Base-by-base conservation (phyloP, 2,329 filamentous ascomycete genomes). In the Xylogone sp. region DNA sequence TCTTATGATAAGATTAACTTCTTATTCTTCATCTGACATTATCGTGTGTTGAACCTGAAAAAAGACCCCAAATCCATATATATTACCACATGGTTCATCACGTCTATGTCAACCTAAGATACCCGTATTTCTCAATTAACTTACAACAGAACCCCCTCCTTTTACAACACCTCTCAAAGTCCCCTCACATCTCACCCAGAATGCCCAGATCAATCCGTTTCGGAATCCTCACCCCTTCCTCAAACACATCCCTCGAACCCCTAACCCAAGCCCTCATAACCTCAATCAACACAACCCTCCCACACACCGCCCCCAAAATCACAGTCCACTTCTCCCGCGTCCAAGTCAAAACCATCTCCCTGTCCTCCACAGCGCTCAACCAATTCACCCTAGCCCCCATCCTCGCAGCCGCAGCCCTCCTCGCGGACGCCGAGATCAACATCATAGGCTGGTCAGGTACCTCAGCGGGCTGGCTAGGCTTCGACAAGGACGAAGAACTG, bases 251-350 rank as follows among this genome's bases (percentile, higher is more conserved):
- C 2, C 65, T 75, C 18, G 73, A 75, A 57, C 71, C 71, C 9
- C 63, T 75, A 13, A 72, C 71, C 6, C 62, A 62, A 21, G 62
- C 64, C 29, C 67, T 75, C 45, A 51, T 74, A 45, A 55, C 45
- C 16, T 39, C 34, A 16, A 45, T 61, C 51, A 61, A 59, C 48
- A 39, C 62, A 16, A 56, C 57, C 16, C 60, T 71, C 16, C 52
- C 56, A 9, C 21, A 49, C 9, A 49, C 43, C 57, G 8, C 34
- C n/a, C 34, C 64, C 2, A 56, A 60, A 13, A 60, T 74, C 19
- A 69, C 66, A 2, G 70, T 68, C 8, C 72, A 74, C 60, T 75
- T 72, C 62, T 69, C 71, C 10, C 69, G 72, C 42, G 71, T 75
- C 53, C 59, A 62, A 13, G 71, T 74, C 12, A 71, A 65, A 19